phyloP scores from a whole-genome alignment of 139 green algal genomes.

The Picochlorum costavermella region DNA sequence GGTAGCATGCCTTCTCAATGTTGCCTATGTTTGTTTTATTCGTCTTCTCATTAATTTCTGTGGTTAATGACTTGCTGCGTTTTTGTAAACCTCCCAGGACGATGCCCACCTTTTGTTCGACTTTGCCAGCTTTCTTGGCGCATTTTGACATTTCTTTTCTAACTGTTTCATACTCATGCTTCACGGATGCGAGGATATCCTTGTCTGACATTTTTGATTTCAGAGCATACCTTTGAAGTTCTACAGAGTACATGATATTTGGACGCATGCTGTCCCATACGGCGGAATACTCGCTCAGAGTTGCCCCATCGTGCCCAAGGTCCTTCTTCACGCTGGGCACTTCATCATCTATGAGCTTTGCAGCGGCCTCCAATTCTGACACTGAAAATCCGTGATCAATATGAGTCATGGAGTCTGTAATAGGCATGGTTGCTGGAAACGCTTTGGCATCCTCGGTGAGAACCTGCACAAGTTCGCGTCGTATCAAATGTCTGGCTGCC shows the following conservation, averaged over 20 bases:
- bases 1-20: constrained; percentile 43
- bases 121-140: constrained; percentile 57
- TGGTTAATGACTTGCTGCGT: constrained; percentile 38
- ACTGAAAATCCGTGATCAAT: neutral
- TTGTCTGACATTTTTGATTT: constrained; percentile 38
- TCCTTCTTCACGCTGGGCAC: neutral
- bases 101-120: constrained; percentile 55
- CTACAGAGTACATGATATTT: constrained; percentile 65
- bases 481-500: constrained; percentile 62
- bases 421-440: constrained; percentile 36
- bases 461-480: constrained; percentile 24
- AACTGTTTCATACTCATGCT: constrained; percentile 49
- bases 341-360: constrained; percentile 2
- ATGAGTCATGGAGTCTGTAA: neutral
- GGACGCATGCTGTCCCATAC: constrained; percentile 31
- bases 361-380: constrained; percentile 1
- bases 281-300: constrained; percentile 42
- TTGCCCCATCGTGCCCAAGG: neutral
- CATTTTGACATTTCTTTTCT: constrained; percentile 67
- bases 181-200: constrained; percentile 43
- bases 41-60: constrained; percentile 15
- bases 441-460: constrained; percentile 58
- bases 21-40: constrained; percentile 6
- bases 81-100: constrained; percentile 44
- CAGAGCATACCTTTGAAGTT: constrained; percentile 37